Conservation (phyloP, 2,329 filamentous ascomycete species). For the Phyllosticta capitalensis region DNA sequence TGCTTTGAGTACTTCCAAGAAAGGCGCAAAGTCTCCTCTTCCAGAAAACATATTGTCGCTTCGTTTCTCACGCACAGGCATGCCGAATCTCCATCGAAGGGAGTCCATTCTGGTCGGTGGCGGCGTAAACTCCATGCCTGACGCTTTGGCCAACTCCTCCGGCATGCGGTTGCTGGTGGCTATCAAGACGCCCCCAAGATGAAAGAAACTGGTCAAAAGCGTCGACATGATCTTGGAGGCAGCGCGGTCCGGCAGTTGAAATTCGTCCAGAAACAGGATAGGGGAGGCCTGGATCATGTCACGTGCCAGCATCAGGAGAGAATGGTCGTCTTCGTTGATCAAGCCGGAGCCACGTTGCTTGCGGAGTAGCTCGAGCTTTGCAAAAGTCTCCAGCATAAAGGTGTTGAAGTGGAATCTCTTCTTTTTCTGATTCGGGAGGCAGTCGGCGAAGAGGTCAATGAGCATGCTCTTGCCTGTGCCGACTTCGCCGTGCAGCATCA, state of each 20-base stretch:
- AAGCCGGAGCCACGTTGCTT: conserved; percentile 13
- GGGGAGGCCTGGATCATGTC: conserved; percentile 67
- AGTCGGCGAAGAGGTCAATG: conserved; percentile 71
- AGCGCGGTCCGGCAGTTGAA: conserved; percentile 70
- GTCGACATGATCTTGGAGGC: conserved; percentile 71
- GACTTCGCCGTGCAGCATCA: conserved; percentile 73
- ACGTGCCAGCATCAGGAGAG: conserved; percentile 62
- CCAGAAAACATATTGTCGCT: conserved; percentile 17
- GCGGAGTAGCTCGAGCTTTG: conserved; percentile 59
- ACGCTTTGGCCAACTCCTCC: conserved; percentile 67
- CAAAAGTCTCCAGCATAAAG: conserved; percentile 72
- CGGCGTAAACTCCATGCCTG: conserved; percentile 57
- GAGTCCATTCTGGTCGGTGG: conserved; percentile 44
- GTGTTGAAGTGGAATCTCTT: conserved; percentile 75
- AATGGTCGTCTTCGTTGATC: conserved; percentile 48
- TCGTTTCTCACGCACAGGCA: conserved; percentile 19
- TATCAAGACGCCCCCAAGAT: conserved; percentile 69
- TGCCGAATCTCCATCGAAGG: conserved; percentile 40
- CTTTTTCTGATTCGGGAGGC: conserved; percentile 64
- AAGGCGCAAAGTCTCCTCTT: conserved; percentile 64
- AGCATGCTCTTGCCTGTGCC: conserved; percentile 80
- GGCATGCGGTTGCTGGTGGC: conserved; percentile 78
- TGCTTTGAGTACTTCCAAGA: conserved; percentile 66
- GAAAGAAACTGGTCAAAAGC: conserved; percentile 71
- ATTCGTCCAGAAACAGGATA: conserved; percentile 73